Base-by-base conservation (phyloP, 768 basidiomycete species). In the Podaxis carcinomalis region DNA sequence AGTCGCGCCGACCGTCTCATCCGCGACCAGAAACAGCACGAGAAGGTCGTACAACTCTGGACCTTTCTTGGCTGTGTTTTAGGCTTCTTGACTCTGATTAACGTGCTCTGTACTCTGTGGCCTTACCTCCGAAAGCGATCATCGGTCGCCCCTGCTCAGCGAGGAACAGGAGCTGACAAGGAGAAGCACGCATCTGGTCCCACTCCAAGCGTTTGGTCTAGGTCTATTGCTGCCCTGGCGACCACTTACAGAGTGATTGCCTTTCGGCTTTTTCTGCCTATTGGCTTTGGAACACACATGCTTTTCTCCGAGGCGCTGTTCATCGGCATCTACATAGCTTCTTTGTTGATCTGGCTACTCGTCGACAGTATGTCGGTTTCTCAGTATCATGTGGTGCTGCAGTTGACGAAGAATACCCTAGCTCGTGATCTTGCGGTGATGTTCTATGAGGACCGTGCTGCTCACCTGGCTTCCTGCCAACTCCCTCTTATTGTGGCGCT, bases 401-500 rank as follows among this genome's bases (percentile, higher is more conserved):
- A n/a, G 25, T 51, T 62, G 13, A 51, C 67, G 68, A 32, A 65
- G 13, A 42, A 56, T 62, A n/a, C 49, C 40, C 10, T 69, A 75
- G 74, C 74, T 53, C 69, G 68, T 19, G 67, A 71, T 62, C 68
- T 73, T 57, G 69, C 67, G 64, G 70, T 69, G 42, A 69, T 66
- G 66, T 72, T 74, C 56, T 74, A 73, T 56, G 69, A 75, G 66
- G 71, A 73, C 50, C 68, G 74, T 36, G 72, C 79, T 9, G 80
- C 78, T 1, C 77, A 77, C 62, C 64, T 80, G 25, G 79, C 78
- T 2, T 75, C 79, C 28, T 75, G 73, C 56, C 80, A 85, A 64
- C 72, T 83, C 0, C 79, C 83, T 5, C 72, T 84, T 56, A 76
- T 85, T 49, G 79, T 84, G 10, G 81, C 80, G 4, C 70, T 85